A percentile compares a stretch with the other conserved stretches of the same genome.
Conservation (phyloP, 176 grass and related monocot species). For the Stipa capillata region DNA sequence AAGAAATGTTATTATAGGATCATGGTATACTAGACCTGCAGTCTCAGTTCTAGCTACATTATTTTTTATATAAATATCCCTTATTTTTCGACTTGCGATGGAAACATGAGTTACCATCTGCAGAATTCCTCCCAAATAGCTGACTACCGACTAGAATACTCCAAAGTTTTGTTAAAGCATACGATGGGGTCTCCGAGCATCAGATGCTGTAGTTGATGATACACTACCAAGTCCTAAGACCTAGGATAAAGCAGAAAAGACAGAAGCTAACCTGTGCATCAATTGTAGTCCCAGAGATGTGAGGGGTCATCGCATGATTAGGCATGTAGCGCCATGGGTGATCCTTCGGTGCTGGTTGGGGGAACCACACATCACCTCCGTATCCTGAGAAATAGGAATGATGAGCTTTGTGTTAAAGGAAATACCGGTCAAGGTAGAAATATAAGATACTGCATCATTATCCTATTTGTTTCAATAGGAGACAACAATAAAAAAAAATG, state of each 20-base stretch:
- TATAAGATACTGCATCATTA: neutral
- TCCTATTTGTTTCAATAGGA: neutral
- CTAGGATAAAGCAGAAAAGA: neutral
- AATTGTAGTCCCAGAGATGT: slow-evolving; percentile 75
- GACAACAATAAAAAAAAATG: no score
- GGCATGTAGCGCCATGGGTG: slow-evolving; percentile 85
- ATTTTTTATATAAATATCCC: neutral
- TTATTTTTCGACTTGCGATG: neutral
- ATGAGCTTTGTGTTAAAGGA: neutral
- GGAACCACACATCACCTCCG: slow-evolving; percentile 84
- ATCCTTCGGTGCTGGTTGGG: slow-evolving; percentile 75
- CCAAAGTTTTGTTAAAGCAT: neutral
- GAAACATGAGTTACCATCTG: neutral
- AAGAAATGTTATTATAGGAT: neutral
- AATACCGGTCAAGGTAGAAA: neutral
- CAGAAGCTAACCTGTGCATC: slow-evolving; percentile 43
- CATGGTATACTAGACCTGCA: neutral
- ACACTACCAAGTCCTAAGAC: neutral
- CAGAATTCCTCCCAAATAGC: neutral
- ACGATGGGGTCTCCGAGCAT: neutral
- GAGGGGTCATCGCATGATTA: slow-evolving; percentile 92
- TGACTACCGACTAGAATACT: neutral
- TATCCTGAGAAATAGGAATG: slow-evolving; percentile 44
- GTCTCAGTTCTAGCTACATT: neutral
- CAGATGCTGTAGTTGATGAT: neutral